Conservation (phyloP, 1,284 basidiomycete species). For the Puccinia hordei region DNA sequence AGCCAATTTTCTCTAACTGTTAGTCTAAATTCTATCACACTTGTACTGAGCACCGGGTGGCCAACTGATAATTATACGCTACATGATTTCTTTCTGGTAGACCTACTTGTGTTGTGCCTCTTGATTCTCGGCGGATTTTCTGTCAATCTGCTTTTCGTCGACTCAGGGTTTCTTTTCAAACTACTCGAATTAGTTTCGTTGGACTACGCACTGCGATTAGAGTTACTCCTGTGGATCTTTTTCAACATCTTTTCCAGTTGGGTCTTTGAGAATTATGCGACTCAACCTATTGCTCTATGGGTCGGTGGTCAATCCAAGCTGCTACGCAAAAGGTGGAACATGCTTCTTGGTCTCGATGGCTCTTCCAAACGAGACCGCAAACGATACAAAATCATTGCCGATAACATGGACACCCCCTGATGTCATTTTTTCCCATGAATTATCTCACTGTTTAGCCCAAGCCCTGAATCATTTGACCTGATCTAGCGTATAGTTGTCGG, state of each 20-base stretch:
- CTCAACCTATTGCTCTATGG: constrained; percentile 44
- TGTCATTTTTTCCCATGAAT: neutral
- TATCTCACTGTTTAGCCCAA: neutral
- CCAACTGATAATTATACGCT: neutral
- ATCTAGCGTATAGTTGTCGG: neutral
- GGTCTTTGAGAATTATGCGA: constrained; percentile 41
- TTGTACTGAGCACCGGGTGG: neutral
- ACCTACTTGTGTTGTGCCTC: constrained; percentile 41
- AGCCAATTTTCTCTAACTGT: constrained; percentile 94
- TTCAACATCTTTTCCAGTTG: constrained; percentile 37
- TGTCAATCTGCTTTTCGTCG: constrained; percentile 20
- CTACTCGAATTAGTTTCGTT: constrained; percentile 27
- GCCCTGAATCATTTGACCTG: neutral
- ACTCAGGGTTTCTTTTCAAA: constrained; percentile 36
- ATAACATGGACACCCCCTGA: constrained; percentile 24
- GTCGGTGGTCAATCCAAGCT: constrained; percentile 25
- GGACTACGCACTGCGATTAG: constrained; percentile 25
- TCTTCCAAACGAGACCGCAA: constrained; percentile 37
- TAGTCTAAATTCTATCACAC: constrained; percentile 3
- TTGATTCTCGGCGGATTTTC: constrained; percentile 38
- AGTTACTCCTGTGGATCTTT: constrained; percentile 36
- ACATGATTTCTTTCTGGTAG: constrained; percentile 16
- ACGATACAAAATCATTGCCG: constrained; percentile 39
- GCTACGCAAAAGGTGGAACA: constrained; percentile 15
- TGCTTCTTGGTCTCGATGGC: neutral